These are phyloP conservation scores for Phytophthora macrochlamydospora DNA, from an alignment of 352 stramenopile species.

Conservation along the genomic window DNA sequence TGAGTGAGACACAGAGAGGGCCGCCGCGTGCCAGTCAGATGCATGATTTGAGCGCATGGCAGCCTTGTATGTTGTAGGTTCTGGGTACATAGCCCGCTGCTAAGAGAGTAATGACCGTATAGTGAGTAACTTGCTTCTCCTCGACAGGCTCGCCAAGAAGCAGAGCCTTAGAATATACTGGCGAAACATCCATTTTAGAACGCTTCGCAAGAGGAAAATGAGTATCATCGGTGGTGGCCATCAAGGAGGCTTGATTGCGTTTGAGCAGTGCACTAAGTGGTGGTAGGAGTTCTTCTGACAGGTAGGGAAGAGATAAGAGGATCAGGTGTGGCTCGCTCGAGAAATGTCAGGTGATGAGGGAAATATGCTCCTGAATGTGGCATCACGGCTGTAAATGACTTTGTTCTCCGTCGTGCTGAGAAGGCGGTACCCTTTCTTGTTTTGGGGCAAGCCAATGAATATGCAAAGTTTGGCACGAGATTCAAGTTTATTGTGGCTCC, in stretches of 20 bases:
- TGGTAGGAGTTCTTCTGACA: background rate
- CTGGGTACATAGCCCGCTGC: constrained; percentile 4
- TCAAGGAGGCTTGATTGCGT: too few species aligned
- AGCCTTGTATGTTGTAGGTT: constrained; percentile 3
- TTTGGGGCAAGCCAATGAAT: background rate
- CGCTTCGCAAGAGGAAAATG: too few species aligned
- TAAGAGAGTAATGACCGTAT: background rate
- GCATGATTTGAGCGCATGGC: constrained; percentile 5
- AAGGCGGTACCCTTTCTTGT: constrained; percentile 1
- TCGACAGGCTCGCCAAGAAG: too few species aligned
- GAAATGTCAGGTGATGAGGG: background rate
- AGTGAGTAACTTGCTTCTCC: background rate
- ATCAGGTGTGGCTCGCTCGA: background rate
- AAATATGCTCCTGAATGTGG: background rate
- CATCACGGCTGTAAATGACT: background rate
- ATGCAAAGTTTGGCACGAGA: background rate
- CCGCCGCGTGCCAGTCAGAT: constrained; percentile 6
- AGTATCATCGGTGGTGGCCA: too few species aligned
- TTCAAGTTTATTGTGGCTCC: background rate
- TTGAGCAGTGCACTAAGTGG: too few species aligned
- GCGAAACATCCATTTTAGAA: too few species aligned
- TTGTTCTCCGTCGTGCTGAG: background rate
- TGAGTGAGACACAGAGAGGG: background rate
- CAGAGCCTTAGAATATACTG: background rate
- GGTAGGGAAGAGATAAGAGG: background rate